Evolutionary conservation across 169 alveolate genomes (phyloP), one percentile per base, ranked within the genome.

Genomic region (Eimeria maxima): DNA sequence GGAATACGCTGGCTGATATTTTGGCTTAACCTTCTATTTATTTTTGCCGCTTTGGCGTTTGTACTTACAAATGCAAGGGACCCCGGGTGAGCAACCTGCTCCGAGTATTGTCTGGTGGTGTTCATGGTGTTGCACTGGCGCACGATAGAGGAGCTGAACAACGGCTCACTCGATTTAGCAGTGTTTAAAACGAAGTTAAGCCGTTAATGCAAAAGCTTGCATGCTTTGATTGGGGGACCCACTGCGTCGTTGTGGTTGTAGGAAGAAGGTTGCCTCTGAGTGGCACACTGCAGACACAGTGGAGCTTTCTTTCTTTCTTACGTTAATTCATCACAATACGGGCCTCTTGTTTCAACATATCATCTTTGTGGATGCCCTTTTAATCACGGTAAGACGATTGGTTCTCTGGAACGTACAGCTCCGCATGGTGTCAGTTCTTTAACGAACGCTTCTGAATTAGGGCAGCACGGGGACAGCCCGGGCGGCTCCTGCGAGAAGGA

Each of bases 281-380:
- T 93, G 96, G 96, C 93, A 57, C 71, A 69, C 83, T 14, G 93
- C 87, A n/a, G 96, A 93, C 63, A 84, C 96, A 10, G 65, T 80
- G 67, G 94, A 84, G 86, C 96, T 93, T n/a, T 93, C 76, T 0
- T 86, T 93, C 38, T 93, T 93, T 63, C 67, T 93, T 3, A 93
- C 94, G 13, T 50, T 93, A 74, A 29, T 93, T 33, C 93, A 93
- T 50, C 96, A 93, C 88, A 93, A 93, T 83, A 93, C 90, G 33
- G 96, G 96, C 60, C 93, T 93, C 4, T 57, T 93, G 71, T 93
- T 93, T 42, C 96, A 93, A 20, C 86, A 80, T 20, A 47, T 93
- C 18, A 60, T 80, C 16, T 93, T 76, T 42, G 94, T 93, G 67
- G 87, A 93, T 55, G 63, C 87, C 29, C 57, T 93, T 44, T 44